These are phyloP conservation scores for Rhizopogon vinicolor DNA, from an alignment of 768 basidiomycete species.

Conservation along the genomic window DNA sequence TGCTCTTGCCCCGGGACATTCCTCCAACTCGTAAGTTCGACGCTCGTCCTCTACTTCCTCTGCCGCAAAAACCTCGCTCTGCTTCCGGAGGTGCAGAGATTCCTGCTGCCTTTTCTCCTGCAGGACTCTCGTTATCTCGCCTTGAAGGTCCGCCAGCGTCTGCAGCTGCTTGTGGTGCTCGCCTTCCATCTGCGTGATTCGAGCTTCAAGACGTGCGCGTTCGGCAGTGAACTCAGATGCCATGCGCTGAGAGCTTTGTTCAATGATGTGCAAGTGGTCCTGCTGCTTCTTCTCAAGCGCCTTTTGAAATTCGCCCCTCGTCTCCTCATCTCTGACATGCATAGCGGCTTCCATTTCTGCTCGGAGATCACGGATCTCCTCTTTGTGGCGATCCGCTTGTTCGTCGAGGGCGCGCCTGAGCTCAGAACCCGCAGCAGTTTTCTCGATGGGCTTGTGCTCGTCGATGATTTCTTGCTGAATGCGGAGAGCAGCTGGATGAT, in stretches of 20 bases:
- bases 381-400: slow-evolving; percentile 39
- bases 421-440: slow-evolving; percentile 51
- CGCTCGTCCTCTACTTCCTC: too few relatives aligned
- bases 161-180: slow-evolving; percentile 4
- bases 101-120: too few relatives aligned
- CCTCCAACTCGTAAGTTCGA: too few relatives aligned
- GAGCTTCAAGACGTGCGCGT: not conserved
- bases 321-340: slow-evolving; percentile 41
- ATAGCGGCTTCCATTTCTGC: slow-evolving; percentile 43
- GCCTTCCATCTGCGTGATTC: slow-evolving; percentile 1
- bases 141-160: not conserved
- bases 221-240: not conserved
- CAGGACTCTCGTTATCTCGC: too few relatives aligned
- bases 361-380: slow-evolving; percentile 44
- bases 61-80: too few relatives aligned
- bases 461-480: slow-evolving; percentile 56
- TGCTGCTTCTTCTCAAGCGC: slow-evolving; percentile 38
- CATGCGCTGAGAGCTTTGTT: not conserved
- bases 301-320: slow-evolving; percentile 36
- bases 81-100: too few relatives aligned
- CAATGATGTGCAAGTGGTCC: slow-evolving; percentile 35
- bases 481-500: slow-evolving; percentile 36
- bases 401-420: slow-evolving; percentile 45
- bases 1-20: too few relatives aligned
- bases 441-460: slow-evolving; percentile 38